Conservation (phyloP, 2,329 filamentous ascomycete genomes). For the Aspergillus fischeri region DNA sequence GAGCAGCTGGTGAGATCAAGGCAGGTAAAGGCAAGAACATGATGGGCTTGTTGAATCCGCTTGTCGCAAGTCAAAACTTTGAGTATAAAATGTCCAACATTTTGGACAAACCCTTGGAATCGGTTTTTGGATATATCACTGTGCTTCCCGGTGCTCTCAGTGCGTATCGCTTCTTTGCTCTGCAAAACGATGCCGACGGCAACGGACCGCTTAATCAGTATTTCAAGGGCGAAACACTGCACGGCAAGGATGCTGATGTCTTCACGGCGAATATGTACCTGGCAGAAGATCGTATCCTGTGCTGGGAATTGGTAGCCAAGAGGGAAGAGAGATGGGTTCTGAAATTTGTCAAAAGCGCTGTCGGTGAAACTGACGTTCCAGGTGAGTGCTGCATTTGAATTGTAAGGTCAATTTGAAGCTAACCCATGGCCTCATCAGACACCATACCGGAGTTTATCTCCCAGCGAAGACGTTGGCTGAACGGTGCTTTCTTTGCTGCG, state of each 20-base stretch:
- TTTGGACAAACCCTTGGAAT: slow-evolving; percentile 93
- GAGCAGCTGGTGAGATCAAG: slow-evolving; percentile 95
- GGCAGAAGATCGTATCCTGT: slow-evolving; percentile 96
- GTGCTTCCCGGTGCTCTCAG: slow-evolving; percentile 92
- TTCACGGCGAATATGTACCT: slow-evolving; percentile 99
- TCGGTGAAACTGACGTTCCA: slow-evolving; percentile 95
- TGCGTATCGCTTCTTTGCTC: slow-evolving; percentile 89
- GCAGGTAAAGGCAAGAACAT: slow-evolving; percentile 89
- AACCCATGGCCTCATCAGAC: slow-evolving; percentile 50
- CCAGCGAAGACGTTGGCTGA: slow-evolving; percentile 92
- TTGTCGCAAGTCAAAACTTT: slow-evolving; percentile 97
- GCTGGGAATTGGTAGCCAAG: slow-evolving; percentile 96
- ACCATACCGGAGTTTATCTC: slow-evolving; percentile 94
- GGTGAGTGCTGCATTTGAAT: slow-evolving; percentile 49
- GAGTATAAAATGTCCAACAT: slow-evolving; percentile 99
- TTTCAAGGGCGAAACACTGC: slow-evolving; percentile 97
- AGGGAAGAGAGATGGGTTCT: slow-evolving; percentile 91
- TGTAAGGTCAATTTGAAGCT: slow-evolving; percentile 2
- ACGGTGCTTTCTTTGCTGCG: slow-evolving; percentile 96
- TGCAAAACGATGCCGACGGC: slow-evolving; percentile 95
- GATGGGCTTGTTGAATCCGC: slow-evolving; percentile 79
- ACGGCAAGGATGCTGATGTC: slow-evolving; percentile 92
- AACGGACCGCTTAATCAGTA: slow-evolving; percentile 96
- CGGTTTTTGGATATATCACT: slow-evolving; percentile 96
- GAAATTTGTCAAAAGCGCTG: slow-evolving; percentile 96